phyloP scores from a whole-genome alignment of 345 rosid genomes.

The Eucalyptus urophylla region DNA sequence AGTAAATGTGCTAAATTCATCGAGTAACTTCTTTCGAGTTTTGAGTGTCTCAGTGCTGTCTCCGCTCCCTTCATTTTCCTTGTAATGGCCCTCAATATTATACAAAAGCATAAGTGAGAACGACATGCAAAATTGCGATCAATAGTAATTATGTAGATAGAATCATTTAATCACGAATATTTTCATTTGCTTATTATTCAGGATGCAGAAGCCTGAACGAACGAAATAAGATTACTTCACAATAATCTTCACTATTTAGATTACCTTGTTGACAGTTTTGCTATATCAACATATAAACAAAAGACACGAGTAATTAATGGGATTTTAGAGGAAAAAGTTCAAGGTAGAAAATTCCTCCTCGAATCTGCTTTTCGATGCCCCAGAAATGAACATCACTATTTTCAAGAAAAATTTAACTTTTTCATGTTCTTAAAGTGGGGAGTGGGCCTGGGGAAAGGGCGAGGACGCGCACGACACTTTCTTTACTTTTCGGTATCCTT shows the following conservation, averaged over 20 bases:
- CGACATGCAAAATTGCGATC: not conserved
- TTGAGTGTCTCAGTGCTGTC: not conserved
- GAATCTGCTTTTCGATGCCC: not conserved
- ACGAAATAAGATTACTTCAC: not conserved
- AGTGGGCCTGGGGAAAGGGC: not conserved
- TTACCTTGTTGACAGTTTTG: not conserved
- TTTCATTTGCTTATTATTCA: not conserved
- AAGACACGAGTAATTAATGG: not conserved
- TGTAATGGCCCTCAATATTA: not conserved
- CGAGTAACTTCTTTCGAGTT: not conserved
- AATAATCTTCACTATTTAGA: not conserved
- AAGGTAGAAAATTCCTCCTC: not conserved
- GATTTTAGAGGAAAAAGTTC: not conserved
- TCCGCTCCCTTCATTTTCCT: not conserved
- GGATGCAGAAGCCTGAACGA: not conserved
- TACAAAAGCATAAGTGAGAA: not conserved
- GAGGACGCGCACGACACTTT: not conserved
- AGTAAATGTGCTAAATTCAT: not conserved
- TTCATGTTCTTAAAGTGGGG: not conserved
- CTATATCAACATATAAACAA: not conserved
- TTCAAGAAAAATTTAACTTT: not conserved
- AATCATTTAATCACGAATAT: not conserved
- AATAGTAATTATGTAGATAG: not conserved
- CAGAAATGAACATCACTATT: not conserved
- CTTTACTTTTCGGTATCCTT: not conserved